Evolutionary conservation across 345 rosid genomes (phyloP).

Genomic region (Zanthoxylum bungeanum): DNA sequence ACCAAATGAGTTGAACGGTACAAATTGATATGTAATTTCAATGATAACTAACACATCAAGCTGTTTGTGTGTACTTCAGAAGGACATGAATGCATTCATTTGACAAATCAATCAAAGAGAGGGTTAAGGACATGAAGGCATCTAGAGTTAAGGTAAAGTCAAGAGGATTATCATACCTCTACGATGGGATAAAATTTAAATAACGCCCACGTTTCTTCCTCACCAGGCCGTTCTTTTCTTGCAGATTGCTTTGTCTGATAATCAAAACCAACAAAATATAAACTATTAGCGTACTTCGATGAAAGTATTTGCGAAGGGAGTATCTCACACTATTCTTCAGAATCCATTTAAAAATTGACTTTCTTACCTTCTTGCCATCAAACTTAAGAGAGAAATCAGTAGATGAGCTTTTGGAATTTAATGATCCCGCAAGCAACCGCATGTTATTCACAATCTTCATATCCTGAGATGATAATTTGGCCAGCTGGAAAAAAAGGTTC

Average conservation of each 20-base stretch:
- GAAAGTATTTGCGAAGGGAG: neutral
- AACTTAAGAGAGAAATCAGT: slow-evolving; percentile 79
- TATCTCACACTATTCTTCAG: slow-evolving; percentile 1
- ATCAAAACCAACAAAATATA: slow-evolving; percentile 17
- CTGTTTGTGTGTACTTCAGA: neutral
- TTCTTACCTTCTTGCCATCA: slow-evolving; percentile 68
- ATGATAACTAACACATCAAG: neutral
- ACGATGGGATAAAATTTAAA: slow-evolving; percentile 86
- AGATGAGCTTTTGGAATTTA: slow-evolving; percentile 41
- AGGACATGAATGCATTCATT: neutral
- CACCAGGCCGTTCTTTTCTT: slow-evolving; percentile 79
- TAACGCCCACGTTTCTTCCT: slow-evolving; percentile 90
- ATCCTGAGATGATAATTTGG: slow-evolving; percentile 64
- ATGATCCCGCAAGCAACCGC: slow-evolving; percentile 66
- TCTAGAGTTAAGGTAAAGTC: neutral
- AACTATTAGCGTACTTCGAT: slow-evolving; percentile 7
- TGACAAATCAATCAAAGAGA: neutral
- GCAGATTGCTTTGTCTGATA: slow-evolving; percentile 71
- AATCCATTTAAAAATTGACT: neutral
- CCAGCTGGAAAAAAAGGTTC: slow-evolving; percentile 49
- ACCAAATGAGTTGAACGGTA: neutral
- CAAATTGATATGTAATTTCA: neutral
- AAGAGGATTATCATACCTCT: slow-evolving; percentile 50
- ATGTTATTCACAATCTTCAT: slow-evolving; percentile 75
- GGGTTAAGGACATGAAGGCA: neutral